Base-by-base conservation (phyloP, 495 filamentous ascomycete species). In the Tetracladium setigerum region DNA sequence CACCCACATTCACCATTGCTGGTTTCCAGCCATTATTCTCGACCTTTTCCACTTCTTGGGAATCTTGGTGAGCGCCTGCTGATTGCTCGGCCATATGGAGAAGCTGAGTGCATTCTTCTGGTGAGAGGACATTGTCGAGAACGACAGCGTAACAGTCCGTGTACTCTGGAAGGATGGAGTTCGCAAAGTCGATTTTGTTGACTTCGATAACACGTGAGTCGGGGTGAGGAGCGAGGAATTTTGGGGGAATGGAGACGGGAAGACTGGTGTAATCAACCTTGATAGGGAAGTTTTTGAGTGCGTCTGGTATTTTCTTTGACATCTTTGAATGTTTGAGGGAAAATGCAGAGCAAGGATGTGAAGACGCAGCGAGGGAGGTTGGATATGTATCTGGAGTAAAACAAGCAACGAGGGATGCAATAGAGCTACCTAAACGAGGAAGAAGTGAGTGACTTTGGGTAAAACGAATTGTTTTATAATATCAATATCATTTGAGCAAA, bases 1-100 rank as follows among this genome's bases (percentile, higher is more conserved):
- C 58, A 18, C 86, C 86, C 39, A 78, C 59, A 56, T 89, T 89
- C 50, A 92, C 73, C 68, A 84, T 73, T 5, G 83, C 84, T 6
- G 73, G 70, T 19, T 69, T 62, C 83, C 83, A 87, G 0, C 65
- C 32, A 55, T 61, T 16, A 46, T 59, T 42, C 47, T 50, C 12
- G 30, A 35, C 39, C 46, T 35, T 30, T 49, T 52, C 8, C 30
- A 27, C 15, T 53, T 38, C n/a, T 44, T 41, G 24, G 41, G 55
- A 12, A 53, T 56, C 12, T 66, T 66, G 56, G 63, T 73, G 55
- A 5, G 47, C 55, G 11, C 55, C 55, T 18, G 44, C 47, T n/a
- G 47, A 52, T 24, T 67, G 52, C 59, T 86, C 80, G 31, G 83
- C 81, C 14, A 81, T 59, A 9, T 54, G 45, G 27, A 83, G 54